Percentiles rank a stretch among this genome's conserved stretches.
These are phyloP conservation scores for Bruguiera sexangula DNA, from an alignment of 345 rosid genomes.

Conservation along the genomic window DNA sequence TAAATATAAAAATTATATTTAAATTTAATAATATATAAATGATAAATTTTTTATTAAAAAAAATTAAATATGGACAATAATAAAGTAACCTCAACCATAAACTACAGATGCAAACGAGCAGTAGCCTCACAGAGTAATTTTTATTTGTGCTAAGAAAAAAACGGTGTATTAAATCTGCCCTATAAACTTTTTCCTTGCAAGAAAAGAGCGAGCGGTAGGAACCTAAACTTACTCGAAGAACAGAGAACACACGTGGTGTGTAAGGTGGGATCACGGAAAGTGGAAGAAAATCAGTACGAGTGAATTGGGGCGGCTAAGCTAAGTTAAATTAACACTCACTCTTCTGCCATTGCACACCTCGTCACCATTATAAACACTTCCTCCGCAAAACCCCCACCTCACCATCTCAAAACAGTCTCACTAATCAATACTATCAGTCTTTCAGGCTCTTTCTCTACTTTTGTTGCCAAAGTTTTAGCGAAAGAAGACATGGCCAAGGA, in stretches of 20 bases:
- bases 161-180: too few species aligned
- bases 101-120: too few species aligned
- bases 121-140: too few species aligned
- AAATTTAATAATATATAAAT: too few species aligned
- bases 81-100: too few species aligned
- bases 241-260: not conserved
- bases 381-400: not conserved
- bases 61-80: too few species aligned
- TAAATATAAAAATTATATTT: too few species aligned
- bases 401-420: not conserved
- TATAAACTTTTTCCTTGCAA: too few species aligned
- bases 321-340: slow-evolving; percentile 1
- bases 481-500: slow-evolving; percentile 31
- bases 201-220: not conserved
- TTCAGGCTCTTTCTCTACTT: too few species aligned
- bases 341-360: not conserved
- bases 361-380: not conserved
- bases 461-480: not conserved
- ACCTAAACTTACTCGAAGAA: not conserved
- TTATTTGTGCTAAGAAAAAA: too few species aligned
- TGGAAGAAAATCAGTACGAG: not conserved
- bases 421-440: too few species aligned
- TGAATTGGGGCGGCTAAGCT: slow-evolving; percentile 16
- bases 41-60: too few species aligned
- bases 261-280: slow-evolving; percentile 7